Evolutionary conservation across 768 basidiomycete genomes (phyloP).

Genomic region (Tricholoma furcatifolium): DNA sequence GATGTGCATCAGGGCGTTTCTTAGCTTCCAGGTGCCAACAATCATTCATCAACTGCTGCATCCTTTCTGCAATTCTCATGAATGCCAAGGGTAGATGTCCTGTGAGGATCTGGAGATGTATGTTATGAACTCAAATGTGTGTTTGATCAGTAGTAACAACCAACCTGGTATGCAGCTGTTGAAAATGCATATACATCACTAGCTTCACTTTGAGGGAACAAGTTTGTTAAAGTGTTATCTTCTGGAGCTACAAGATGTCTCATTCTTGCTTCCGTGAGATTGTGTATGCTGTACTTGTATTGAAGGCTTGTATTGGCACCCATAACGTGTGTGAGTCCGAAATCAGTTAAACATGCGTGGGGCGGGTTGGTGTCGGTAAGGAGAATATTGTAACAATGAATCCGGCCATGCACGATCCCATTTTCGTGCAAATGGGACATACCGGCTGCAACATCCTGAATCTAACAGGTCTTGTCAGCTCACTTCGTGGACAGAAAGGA

Average conservation of each 20-base stretch:
- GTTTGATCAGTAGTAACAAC: neutral
- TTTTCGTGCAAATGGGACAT: conserved; percentile 10
- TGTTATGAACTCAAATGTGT: neutral
- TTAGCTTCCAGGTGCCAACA: neutral
- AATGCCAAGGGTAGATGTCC: conserved; percentile 1
- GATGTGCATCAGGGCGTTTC: too few species aligned
- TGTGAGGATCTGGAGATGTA: conserved; percentile 5
- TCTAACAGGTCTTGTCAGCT: neutral
- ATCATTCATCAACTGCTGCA: neutral
- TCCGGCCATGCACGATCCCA: conserved; percentile 1
- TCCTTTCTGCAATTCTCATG: neutral
- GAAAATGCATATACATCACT: conserved; percentile 15
- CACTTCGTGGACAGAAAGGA: neutral
- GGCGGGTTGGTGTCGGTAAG: neutral
- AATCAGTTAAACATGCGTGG: conserved; percentile 1
- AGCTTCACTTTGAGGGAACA: neutral
- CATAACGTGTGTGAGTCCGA: neutral
- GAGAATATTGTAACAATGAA: conserved; percentile 3
- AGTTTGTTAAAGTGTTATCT: neutral
- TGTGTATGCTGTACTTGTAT: too few species aligned
- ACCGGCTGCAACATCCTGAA: neutral
- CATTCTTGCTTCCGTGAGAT: neutral
- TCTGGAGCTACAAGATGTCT: conserved; percentile 2
- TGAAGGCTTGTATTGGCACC: neutral
- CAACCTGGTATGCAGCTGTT: conserved; percentile 8